Conservation (phyloP, 2,329 filamentous ascomycete species). For the Ceratocystis huliohia region DNA sequence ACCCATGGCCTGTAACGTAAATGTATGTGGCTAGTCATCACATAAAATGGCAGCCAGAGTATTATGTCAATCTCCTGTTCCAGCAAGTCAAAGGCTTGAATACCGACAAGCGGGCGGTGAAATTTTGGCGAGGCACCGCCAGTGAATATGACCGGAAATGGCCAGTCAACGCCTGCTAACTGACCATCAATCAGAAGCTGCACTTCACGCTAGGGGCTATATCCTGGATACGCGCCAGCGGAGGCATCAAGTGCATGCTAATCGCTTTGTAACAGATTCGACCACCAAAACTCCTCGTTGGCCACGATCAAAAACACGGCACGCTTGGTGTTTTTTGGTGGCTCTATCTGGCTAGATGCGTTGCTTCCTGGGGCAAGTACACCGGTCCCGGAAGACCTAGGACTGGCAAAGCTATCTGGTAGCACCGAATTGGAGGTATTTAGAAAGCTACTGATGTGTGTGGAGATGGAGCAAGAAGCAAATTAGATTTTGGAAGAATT, state of each 20-base stretch:
- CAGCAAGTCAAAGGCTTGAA: conserved; percentile 64
- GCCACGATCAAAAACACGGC: conserved; percentile 67
- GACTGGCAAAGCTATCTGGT: conserved; percentile 58
- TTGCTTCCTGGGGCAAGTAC: conserved; percentile 44
- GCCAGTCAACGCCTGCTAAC: conserved; percentile 65
- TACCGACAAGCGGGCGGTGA: conserved; percentile 65
- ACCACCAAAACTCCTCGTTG: conserved; percentile 80
- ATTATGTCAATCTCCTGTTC: conserved; percentile 76
- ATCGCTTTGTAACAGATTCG: conserved; percentile 55
- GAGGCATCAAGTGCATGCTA: conserved; percentile 44
- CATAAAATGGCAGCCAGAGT: conserved; percentile 59
- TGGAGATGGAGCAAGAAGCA: not conserved
- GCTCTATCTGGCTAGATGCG: conserved; percentile 43
- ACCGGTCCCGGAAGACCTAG: conserved; percentile 35
- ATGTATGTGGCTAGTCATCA: conserved; percentile 51
- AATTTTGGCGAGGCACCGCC: conserved; percentile 65
- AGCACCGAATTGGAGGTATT: conserved; percentile 36
- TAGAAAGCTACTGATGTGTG: not conserved
- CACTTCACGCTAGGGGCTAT: conserved; percentile 64
- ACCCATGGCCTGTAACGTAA: conserved; percentile 55
- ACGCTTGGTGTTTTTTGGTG: conserved; percentile 54
- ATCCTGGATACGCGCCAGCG: conserved; percentile 48
- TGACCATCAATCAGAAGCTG: conserved; percentile 61
- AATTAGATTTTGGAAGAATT: not conserved
- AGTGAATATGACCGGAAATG: conserved; percentile 71